These are phyloP conservation scores for Sicyos baderoa DNA, from an alignment of 306 rosid genomes.

Conservation along the genomic window DNA sequence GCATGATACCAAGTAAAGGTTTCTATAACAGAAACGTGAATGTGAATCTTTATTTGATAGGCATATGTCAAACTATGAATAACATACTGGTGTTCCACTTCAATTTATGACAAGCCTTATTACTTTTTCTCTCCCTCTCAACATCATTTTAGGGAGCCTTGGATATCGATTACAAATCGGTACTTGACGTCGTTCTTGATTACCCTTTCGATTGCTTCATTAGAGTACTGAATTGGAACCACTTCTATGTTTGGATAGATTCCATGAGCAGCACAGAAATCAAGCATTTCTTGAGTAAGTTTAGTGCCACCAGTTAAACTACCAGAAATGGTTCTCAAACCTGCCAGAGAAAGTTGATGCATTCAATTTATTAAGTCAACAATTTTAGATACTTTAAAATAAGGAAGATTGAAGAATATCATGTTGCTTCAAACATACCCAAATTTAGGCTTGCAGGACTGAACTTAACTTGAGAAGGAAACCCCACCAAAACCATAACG, in stretches of 20 bases:
- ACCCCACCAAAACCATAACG: constrained; percentile 55
- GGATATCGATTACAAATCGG: constrained; percentile 78
- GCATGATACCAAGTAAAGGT: neutral
- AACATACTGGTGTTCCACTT: neutral
- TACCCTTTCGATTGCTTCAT: constrained; percentile 80
- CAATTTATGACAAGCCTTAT: neutral
- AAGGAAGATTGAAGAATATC: constrained; percentile 1
- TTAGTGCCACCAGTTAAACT: constrained; percentile 57
- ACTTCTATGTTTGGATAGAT: constrained; percentile 68
- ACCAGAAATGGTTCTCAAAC: constrained; percentile 52
- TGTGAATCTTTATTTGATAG: neutral
- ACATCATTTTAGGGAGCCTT: constrained; percentile 44
- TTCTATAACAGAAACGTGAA: neutral
- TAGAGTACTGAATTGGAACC: constrained; percentile 66
- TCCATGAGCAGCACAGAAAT: constrained; percentile 58
- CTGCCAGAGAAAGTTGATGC: constrained; percentile 31
- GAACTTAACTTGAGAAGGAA: constrained; percentile 69
- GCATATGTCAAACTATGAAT: neutral
- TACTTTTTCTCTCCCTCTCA: constrained; percentile 5
- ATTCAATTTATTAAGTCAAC: constrained; percentile 1
- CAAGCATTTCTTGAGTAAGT: constrained; percentile 62
- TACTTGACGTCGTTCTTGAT: constrained; percentile 60
- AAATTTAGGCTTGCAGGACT: constrained; percentile 51
- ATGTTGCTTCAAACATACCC: constrained; percentile 34
- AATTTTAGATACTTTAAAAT: neutral